Evolutionary conservation across 2,329 filamentous ascomycete species (phyloP), one percentile per base, ranked within the genome.

Genomic region (Monilinia polystroma): DNA sequence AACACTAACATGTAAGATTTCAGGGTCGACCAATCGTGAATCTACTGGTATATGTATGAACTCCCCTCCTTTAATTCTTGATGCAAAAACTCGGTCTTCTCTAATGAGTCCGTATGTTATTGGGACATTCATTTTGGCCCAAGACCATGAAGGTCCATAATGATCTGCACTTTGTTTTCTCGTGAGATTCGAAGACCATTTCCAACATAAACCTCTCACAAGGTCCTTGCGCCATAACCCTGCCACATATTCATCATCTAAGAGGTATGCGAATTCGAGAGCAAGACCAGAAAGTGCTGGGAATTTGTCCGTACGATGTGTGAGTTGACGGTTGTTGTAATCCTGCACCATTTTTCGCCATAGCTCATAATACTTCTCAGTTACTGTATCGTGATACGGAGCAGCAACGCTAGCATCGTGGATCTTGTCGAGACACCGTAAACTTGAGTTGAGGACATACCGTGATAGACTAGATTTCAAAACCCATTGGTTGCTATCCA

Each of bases 271-370:
- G 11, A 54, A 67, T 63, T 66, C 64, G 1, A 32, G 18, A 45
- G 68, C 68, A 3, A 69, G 66, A 41, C 68, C 66, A 38, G 66
- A 65, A 26, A 69, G 58, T 2, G 68, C 68, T 2, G 63, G 63
- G 16, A 69, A 57, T 14, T 56, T 62, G 49, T 69, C 68, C 10
- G 57, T 51, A 20, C 43, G 49, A 45, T 52, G 45, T 7, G 68
- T 68, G 14, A 69, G 55, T 38, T 66, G 18, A n/a, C 68, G 66
- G 12, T n/a, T 56, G 29, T 51, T 64, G 32, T 68, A 69, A 45
- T 62, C 68, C 43, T 60, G 55, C n/a, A 66, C 62, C 49, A 68
- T 63, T 18, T 35, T 62, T 38, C 62, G 45, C 67, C 67, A 68
- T 16, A 62, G n/a, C 38, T 55, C 56, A 20, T 66, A 29, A 51